Evolutionary conservation across 495 filamentous ascomycete species (phyloP), one percentile per base, ranked within the genome.

Genomic region (Penicillium waksmanii): DNA sequence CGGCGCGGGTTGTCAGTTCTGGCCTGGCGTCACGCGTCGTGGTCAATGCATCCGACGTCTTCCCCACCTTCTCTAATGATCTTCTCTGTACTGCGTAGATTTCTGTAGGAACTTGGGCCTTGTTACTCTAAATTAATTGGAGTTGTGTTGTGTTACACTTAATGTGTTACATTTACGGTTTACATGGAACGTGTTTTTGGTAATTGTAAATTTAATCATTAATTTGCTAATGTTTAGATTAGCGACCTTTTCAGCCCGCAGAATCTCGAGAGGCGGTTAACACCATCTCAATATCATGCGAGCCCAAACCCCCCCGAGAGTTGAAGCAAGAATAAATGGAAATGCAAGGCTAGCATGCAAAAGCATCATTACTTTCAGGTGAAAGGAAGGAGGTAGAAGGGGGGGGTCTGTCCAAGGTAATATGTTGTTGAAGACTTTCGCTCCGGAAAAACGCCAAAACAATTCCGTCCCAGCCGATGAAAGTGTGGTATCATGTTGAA

Each of bases 401-500:
- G 62, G 48, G 61, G 56, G 52, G 51, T 33, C 42, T 53, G 53
- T 27, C 57, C 52, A 56, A 60, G 57, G 55, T 66, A 47, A 55
- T 64, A 59, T 61, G 58, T 62, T 78, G 75, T 79, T 78, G 75
- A 80, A 77, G 70, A 72, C 68, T 71, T 64, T 76, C 74, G 71
- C 77, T 78, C 71, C 60, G 61, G 66, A 66, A 63, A 76, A 79
- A 78, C 75, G 75, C 77, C 76, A 64, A 65, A 66, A 76, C 72
- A 68, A 74, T 73, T 76, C 76, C 70, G 73, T 77, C 75, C 76
- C 76, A 74, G 66, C 72, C 73, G 71, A 74, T 76, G 72, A 74
- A 77, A 80, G 72, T 80, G 72, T 80, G 77, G 77, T 80, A 80
- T 80, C 77, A 79, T 80, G 77, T 80, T 80, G 77, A 80, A 80